Conservation (phyloP, 1,284 basidiomycete genomes). For the Irpex sp. region DNA sequence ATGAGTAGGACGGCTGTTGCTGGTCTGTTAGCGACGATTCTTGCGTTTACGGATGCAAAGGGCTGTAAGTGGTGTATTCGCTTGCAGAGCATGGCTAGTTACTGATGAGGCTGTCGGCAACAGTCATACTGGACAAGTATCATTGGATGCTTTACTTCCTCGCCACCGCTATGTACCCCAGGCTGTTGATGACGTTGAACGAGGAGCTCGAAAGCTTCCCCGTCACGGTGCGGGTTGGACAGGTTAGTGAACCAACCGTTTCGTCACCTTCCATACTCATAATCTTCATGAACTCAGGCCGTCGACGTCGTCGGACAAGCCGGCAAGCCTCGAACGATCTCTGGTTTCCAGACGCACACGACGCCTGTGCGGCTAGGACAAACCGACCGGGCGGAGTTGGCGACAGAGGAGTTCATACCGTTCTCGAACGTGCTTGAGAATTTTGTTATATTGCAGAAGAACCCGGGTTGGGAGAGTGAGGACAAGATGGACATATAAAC, state of each 20-base stretch:
- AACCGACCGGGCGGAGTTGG: conserved; percentile 91
- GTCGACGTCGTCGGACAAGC: conserved; percentile 91
- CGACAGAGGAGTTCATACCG: conserved; percentile 95
- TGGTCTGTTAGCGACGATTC: conserved; percentile 86
- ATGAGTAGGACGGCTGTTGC: conserved; percentile 90
- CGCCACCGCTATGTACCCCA: conserved; percentile 94
- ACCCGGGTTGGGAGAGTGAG: conserved; percentile 80
- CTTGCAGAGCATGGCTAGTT: background rate
- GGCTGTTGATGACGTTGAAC: conserved; percentile 96
- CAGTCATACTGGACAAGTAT: conserved; percentile 90
- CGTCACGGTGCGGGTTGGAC: conserved; percentile 93
- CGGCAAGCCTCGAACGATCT: conserved; percentile 88
- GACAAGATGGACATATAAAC: conserved; percentile 74
- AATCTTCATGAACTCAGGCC: conserved; percentile 45
- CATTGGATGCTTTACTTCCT: conserved; percentile 99
- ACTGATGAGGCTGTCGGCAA: conserved; percentile 6
- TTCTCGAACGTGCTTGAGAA: conserved; percentile 89
- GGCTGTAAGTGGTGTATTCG: conserved; percentile 61
- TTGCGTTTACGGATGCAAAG: conserved; percentile 93
- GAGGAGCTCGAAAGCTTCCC: conserved; percentile 84
- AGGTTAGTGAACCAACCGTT: conserved; percentile 43
- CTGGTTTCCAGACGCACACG: conserved; percentile 95
- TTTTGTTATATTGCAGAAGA: conserved; percentile 85
- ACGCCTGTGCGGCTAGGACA: conserved; percentile 95
- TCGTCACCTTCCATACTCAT: background rate